Conservation (phyloP, 2,329 filamentous ascomycete genomes). For the Sclerotinia spermophila region DNA sequence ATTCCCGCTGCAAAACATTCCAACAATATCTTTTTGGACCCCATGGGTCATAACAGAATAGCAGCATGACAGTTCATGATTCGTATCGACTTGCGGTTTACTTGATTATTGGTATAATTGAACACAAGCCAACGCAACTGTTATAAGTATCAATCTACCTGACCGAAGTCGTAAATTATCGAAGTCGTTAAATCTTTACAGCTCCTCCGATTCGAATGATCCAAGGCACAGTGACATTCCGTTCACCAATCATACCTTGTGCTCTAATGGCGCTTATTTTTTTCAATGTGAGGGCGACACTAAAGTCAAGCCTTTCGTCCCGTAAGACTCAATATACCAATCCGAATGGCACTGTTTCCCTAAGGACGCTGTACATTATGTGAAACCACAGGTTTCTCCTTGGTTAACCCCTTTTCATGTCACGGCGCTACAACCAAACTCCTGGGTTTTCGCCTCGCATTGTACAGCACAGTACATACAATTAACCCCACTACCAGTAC, state of each 20-base stretch:
- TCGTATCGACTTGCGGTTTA: not conserved
- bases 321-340: not conserved
- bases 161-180: not conserved
- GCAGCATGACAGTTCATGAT: not conserved
- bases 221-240: no score
- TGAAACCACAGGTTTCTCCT: not conserved
- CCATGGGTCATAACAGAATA: not conserved
- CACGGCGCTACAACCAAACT: slow-evolving; percentile 11
- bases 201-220: not conserved
- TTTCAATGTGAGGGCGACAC: not conserved
- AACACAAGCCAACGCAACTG: not conserved
- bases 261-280: not conserved
- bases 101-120: not conserved
- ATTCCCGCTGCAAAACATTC: not conserved
- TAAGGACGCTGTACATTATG: not conserved
- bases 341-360: not conserved
- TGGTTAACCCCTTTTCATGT: not conserved
- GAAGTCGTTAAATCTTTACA: no score
- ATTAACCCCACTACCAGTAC: not conserved
- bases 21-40: not conserved
- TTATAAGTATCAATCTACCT: not conserved
- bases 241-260: not conserved
- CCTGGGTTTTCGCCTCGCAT: not conserved
- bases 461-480: not conserved
- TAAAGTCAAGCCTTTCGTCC: no score